phyloP scores from a whole-genome alignment of 331 rosid species.

The Quercus tomentella region DNA sequence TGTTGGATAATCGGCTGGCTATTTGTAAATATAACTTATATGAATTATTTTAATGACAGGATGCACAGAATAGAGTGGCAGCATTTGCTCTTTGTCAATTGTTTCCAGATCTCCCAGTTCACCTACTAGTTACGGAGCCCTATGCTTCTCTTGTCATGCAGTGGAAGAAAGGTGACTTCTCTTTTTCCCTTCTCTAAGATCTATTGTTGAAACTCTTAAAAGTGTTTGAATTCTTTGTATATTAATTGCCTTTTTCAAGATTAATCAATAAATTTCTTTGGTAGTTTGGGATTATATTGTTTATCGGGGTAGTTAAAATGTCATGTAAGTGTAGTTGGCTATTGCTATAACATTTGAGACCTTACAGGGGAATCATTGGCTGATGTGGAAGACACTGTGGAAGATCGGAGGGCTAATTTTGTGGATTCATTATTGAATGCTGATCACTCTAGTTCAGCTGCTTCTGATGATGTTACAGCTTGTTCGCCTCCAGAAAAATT shows the following conservation, averaged over 20 bases:
- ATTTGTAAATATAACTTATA: neutral
- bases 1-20: neutral
- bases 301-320: neutral
- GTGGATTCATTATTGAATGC: conserved; percentile 73
- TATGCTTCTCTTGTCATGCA: conserved; percentile 67
- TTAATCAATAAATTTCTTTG: neutral
- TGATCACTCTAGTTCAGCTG: conserved; percentile 38
- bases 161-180: conserved; percentile 71
- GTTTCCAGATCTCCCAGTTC: conserved; percentile 83
- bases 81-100: conserved; percentile 82
- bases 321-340: conserved; percentile 14
- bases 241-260: neutral
- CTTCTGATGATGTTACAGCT: conserved; percentile 35
- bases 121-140: conserved; percentile 67
- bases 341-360: conserved; percentile 5
- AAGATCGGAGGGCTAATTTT: conserved; percentile 75
- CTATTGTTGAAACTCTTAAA: neutral
- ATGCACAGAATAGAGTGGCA: conserved; percentile 94
- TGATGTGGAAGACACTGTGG: conserved; percentile 64
- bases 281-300: neutral
- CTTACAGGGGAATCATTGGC: conserved; percentile 58
- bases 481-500: conserved; percentile 25
- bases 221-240: neutral
- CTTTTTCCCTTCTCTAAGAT: neutral
- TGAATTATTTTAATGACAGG: conserved; percentile 42